Evolutionary conservation across 2,329 filamentous ascomycete species (phyloP), one percentile per base, ranked within the genome.

Genomic region (Chalaropsis thielavioides): DNA sequence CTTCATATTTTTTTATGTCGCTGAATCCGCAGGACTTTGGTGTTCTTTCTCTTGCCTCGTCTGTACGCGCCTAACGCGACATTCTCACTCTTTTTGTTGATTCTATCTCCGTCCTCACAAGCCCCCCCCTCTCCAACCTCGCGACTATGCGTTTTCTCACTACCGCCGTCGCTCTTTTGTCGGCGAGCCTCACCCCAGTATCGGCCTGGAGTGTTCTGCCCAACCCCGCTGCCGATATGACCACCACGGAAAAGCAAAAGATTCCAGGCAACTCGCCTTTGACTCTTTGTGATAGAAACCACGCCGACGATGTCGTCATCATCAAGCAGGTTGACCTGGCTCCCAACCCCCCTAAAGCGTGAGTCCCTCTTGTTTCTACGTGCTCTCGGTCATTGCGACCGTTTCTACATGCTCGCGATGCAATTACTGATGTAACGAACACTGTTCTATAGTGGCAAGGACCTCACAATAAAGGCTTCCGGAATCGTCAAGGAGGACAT

Each of bases 321-420:
- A 91, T 99, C 71, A 79, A 91, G 69, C 83, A 82, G 59, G 90
- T 97, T 65, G 86, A 96, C 71, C 76, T 99, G 66, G 73, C 75
- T 43, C 94, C 94, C 15, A 97, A 96, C 75, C 94, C 92, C 67
- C 94, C 94, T 43, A 73, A 83, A 73, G 80, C 91, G 92, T 97
- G 84, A 72, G 88, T 82, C 24, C 41, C 71, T 72, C 62, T 69
- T 63, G 24, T 63, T 11, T 19, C n/a, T 27, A 17, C n/a, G n/a
- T n/a, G n/a, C n/a, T n/a, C n/a, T n/a, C n/a, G n/a, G n/a, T n/a
- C n/a, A n/a, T n/a, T n/a, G n/a, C n/a, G n/a, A 4, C 17, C 27
- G 8, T 46, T n/a, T 1, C 43, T 19, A n/a, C 13, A 38, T 19
- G n/a, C 54, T 8, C 15, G 24, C 2, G 8, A 51, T 17, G n/a